These are phyloP conservation scores for Blastobotrys illinoisensis DNA, from an alignment of 1,139 yeast species.

Conservation along the genomic window DNA sequence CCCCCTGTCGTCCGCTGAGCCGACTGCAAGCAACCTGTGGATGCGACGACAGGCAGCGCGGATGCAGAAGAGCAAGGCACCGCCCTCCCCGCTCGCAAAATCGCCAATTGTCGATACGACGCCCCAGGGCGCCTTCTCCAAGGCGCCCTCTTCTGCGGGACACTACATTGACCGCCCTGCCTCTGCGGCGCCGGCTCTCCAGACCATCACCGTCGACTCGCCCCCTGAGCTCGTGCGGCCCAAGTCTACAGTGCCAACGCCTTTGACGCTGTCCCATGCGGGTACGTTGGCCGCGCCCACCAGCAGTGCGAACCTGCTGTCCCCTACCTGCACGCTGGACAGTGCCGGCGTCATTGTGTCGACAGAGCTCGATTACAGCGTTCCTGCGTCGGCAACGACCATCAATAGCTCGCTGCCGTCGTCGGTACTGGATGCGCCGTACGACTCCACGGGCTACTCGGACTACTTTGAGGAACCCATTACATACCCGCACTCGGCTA, in stretches of 20 bases:
- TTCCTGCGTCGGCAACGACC: slow-evolving; percentile 1
- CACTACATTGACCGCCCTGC: slow-evolving; percentile 5
- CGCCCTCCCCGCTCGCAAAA: not conserved
- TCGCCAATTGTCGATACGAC: not conserved
- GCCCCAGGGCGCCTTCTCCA: slow-evolving; percentile 1
- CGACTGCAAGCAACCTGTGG: slow-evolving; percentile 15
- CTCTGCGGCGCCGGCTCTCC: slow-evolving; percentile 3
- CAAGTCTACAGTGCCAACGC: not conserved
- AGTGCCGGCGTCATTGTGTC: slow-evolving; percentile 1
- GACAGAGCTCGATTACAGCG: slow-evolving; percentile 1
- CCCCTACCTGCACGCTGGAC: not conserved
- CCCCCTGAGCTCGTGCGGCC: slow-evolving; percentile 3
- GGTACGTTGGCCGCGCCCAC: not conserved
- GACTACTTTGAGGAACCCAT: slow-evolving; percentile 3
- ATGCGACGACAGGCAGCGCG: slow-evolving; percentile 21
- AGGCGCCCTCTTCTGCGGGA: not conserved
- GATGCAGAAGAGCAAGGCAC: slow-evolving; percentile 8
- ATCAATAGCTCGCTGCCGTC: slow-evolving; percentile 1
- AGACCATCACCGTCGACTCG: not conserved
- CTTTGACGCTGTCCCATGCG: not conserved
- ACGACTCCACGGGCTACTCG: slow-evolving; percentile 3
- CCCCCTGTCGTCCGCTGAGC: not conserved
- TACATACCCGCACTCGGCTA: slow-evolving; percentile 2
- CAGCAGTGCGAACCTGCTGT: not conserved
- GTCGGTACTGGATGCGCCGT: not conserved